These are phyloP conservation scores for Raphanus hybrid DNA, from an alignment of 441 rosid genomes.

Conservation along the genomic window DNA sequence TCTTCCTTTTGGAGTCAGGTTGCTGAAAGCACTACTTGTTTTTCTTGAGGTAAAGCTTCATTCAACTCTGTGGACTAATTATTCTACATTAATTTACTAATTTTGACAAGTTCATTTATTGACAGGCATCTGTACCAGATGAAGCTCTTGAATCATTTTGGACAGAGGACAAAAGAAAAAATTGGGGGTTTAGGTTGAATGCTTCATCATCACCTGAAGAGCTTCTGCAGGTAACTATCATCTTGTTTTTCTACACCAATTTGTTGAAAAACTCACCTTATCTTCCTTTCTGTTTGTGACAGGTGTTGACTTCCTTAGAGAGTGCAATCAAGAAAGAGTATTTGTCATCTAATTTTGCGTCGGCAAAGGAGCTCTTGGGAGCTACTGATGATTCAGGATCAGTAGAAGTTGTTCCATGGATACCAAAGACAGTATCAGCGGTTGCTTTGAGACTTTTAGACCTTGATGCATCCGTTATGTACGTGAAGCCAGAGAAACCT, in stretches of 20 bases:
- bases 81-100: too few relatives aligned
- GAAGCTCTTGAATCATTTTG: conserved; percentile 63
- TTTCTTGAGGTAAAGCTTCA: too few relatives aligned
- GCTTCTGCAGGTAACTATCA: conserved; percentile 66
- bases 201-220: conserved; percentile 70
- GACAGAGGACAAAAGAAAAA: conserved; percentile 61
- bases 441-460: conserved; percentile 85
- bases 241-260: background rate
- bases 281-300: conserved; percentile 39
- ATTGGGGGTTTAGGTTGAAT: conserved; percentile 64
- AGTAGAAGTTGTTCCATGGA: conserved; percentile 83
- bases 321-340: conserved; percentile 70
- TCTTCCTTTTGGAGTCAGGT: too few relatives aligned
- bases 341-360: conserved; percentile 69
- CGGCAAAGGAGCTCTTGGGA: conserved; percentile 74
- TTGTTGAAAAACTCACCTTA: too few relatives aligned
- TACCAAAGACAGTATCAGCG: conserved; percentile 87
- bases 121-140: too few relatives aligned
- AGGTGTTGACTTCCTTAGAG: conserved; percentile 82
- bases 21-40: too few relatives aligned
- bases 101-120: too few relatives aligned
- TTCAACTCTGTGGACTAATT: too few relatives aligned
- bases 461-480: conserved; percentile 73
- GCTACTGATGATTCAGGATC: conserved; percentile 42
- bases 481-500: conserved; percentile 56